Evolutionary conservation across 2,329 filamentous ascomycete species (phyloP).

Genomic region (Scedosporium aurantiacum): DNA sequence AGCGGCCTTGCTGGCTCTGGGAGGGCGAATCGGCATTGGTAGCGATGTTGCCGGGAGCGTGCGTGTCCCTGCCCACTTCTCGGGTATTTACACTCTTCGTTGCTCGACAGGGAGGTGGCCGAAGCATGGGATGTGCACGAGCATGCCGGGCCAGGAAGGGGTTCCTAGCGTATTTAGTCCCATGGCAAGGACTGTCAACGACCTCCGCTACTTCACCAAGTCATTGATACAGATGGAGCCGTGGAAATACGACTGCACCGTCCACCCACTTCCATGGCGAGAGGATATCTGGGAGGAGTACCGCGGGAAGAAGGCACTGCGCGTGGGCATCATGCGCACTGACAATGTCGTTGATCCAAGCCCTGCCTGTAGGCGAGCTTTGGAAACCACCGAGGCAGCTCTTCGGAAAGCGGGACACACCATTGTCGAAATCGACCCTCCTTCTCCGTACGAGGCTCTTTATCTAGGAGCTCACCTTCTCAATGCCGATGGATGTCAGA

Average conservation of each 20-base stretch:
- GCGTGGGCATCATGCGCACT: slow-evolving; percentile 66
- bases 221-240: slow-evolving; percentile 70
- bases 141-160: slow-evolving; percentile 87
- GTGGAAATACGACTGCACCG: slow-evolving; percentile 79
- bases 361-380: slow-evolving; percentile 69
- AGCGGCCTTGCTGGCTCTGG: slow-evolving; percentile 67
- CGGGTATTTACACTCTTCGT: slow-evolving; percentile 74
- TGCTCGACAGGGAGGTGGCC: slow-evolving; percentile 89
- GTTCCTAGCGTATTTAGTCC: slow-evolving; percentile 82
- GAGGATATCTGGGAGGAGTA: slow-evolving; percentile 47
- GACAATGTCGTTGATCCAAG: slow-evolving; percentile 78
- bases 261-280: slow-evolving; percentile 77
- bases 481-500: slow-evolving; percentile 73
- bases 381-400: slow-evolving; percentile 59
- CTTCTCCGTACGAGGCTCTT: slow-evolving; percentile 64
- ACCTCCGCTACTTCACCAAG: slow-evolving; percentile 75
- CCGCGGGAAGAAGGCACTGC: slow-evolving; percentile 49
- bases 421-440: slow-evolving; percentile 52
- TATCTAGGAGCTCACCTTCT: slow-evolving; percentile 69
- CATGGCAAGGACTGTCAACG: slow-evolving; percentile 77
- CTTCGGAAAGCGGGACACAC: slow-evolving; percentile 65
- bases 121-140: slow-evolving; percentile 71
- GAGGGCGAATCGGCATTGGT: slow-evolving; percentile 78
- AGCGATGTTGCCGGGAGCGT: slow-evolving; percentile 88
- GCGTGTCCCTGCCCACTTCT: slow-evolving; percentile 76